Base-by-base conservation (phyloP, 2,329 filamentous ascomycete genomes). In the Penicillium sclerotigenum region DNA sequence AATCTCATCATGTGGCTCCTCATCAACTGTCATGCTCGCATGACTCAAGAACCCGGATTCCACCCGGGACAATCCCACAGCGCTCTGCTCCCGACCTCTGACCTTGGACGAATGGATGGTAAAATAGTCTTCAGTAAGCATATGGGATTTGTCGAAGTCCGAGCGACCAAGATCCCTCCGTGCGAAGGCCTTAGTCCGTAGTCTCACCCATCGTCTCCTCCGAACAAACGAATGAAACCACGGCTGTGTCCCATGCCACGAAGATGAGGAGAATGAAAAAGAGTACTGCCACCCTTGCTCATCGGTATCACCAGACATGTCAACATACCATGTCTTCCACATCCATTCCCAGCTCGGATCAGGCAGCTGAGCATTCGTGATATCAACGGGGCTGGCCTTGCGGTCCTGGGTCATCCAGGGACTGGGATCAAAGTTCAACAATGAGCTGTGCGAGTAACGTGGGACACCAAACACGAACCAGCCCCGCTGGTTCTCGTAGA, bases 211-310 rank as follows among this genome's bases (percentile, higher is more conserved):
- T 22, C 90, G 85, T 59, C 94, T 83, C 63, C 94, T 81, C 34
- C 94, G 83, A n/a, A 97, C 94, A 69, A 93, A 99, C 1, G 91
- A 96, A 71, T 92, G 93, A 74, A 91, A 96, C 92, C 93, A 97
- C 26, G 85, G 88, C 70, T 88, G 85, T 18, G 89, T 89, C 3
- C 87, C 87, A 73, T 99, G 94, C 94, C 94, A 99, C 3, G 86
- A 84, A 62, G 89, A 91, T 40, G 82, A 84, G 61, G 80, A 79
- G 70, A 97, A 99, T 62, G 89, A 87, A 71, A 97, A 91, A 16
- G 90, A 94, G 74, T 99, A 99, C 71, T 96, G 88, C 94, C 94
- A 99, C 4, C 94, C 94, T 60, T 93, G 89, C 59, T 93, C 88
- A 67, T 97, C 94, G 11, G 89, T 86, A 57, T 88, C 87, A 2